These are phyloP conservation scores for Apiospora phragmitis DNA, from an alignment of 2,329 filamentous ascomycete species.

Conservation along the genomic window DNA sequence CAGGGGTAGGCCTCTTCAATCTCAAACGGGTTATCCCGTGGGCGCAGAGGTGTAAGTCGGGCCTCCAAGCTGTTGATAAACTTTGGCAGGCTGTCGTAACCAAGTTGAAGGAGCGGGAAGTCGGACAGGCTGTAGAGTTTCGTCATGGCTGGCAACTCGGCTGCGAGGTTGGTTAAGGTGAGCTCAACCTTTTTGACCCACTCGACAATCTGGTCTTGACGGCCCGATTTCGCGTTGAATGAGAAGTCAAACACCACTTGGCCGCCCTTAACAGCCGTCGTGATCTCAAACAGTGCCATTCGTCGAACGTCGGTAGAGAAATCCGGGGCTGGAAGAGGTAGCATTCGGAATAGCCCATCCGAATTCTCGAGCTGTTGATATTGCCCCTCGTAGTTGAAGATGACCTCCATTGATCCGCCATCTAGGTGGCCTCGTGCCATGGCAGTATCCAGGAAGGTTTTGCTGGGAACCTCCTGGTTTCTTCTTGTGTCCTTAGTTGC, in stretches of 20 bases:
- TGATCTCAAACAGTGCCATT: slow-evolving; percentile 11
- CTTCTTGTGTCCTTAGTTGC: slow-evolving; percentile 9
- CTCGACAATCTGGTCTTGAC: slow-evolving; percentile 12
- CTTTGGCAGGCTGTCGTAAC: neutral
- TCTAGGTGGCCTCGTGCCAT: neutral
- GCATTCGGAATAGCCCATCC: slow-evolving; percentile 13
- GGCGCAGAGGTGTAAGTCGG: neutral
- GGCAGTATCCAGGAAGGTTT: slow-evolving; percentile 4
- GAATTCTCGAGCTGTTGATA: slow-evolving; percentile 13
- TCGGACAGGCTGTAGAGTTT: slow-evolving; percentile 11
- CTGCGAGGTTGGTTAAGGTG: slow-evolving; percentile 4
- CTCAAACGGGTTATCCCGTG: neutral
- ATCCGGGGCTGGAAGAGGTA: slow-evolving; percentile 12
- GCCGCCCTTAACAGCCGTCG: slow-evolving; percentile 9
- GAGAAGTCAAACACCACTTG: slow-evolving; percentile 10
- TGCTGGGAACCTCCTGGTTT: neutral
- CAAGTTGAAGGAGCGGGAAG: slow-evolving; percentile 11
- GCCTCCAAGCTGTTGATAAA: slow-evolving; percentile 5
- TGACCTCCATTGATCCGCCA: slow-evolving; percentile 11
- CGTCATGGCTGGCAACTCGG: neutral
- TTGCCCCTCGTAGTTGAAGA: slow-evolving; percentile 15
- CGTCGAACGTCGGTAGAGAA: neutral
- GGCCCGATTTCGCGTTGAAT: slow-evolving; percentile 10
- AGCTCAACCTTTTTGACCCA: slow-evolving; percentile 12
- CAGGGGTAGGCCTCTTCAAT: slow-evolving; percentile 15